Evolutionary conservation across 164 flowering plant genomes (phyloP).

Genomic region (Berberis thunbergii): DNA sequence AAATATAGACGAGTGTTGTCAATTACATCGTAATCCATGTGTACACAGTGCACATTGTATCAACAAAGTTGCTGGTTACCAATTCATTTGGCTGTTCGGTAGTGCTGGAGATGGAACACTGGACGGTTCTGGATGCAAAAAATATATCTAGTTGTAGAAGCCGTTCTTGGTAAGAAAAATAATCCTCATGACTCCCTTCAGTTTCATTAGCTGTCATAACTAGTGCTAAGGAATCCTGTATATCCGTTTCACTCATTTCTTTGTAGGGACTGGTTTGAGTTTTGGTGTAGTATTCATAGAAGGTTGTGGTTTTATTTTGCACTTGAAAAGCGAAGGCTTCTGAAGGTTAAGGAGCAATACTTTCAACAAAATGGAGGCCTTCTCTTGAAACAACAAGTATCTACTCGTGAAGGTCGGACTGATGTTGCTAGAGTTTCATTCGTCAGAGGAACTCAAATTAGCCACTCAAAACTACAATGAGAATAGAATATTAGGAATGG

Average conservation of each 20-base stretch:
- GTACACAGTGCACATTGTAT: conserved; percentile 13
- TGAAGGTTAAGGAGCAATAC: conserved; percentile 28
- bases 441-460: conserved; percentile 27
- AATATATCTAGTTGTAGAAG: conserved; percentile 18
- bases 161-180: conserved; percentile 15
- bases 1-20: conserved; percentile 20
- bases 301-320: conserved; percentile 20
- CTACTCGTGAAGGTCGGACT: conserved; percentile 10
- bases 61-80: conserved; percentile 17
- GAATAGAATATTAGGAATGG: conserved; percentile 29
- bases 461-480: conserved; percentile 35
- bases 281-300: conserved; percentile 13
- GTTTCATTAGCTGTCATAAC: neutral
- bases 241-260: neutral
- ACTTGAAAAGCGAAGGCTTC: conserved; percentile 18
- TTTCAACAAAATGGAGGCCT: conserved; percentile 43
- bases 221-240: too few species aligned
- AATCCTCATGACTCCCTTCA: neutral
- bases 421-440: conserved; percentile 27
- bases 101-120: conserved; percentile 22
- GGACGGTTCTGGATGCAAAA: conserved; percentile 22
- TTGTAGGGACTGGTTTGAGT: conserved; percentile 16
- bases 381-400: conserved; percentile 23
- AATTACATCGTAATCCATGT: conserved; percentile 8
- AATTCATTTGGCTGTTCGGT: conserved; percentile 24